Evolutionary conservation across 768 basidiomycete genomes (phyloP), one percentile per base, ranked within the genome.

Genomic region (Sporobolomyces roseus): DNA sequence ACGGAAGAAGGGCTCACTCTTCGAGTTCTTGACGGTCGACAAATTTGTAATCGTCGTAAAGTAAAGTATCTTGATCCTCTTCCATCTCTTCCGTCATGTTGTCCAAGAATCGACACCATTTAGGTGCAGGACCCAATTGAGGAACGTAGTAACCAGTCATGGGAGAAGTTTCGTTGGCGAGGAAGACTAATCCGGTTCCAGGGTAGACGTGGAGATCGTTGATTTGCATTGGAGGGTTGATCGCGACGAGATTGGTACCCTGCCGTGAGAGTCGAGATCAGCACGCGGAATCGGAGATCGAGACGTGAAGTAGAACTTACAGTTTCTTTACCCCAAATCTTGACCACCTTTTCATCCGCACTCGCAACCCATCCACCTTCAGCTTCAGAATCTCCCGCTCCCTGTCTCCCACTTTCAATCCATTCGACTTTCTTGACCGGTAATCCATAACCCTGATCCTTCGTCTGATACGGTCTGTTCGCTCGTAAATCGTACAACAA

Each of bases 11-110:
- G 25, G 85, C 87, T 55, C 74, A 93, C 93, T 83, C 87, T 71
- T 85, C 85, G 63, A 98, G 84, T 78, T 98, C 96, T 66, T 80
- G 83, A 71, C 88, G 83, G 79, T 93, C 91, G 63, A 99, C 84
- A 76, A 98, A 99, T 79, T 99, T 99, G 85, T 87, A 98, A 80
- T 98, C 96, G 78, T 93, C 88, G 78, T 98, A 99, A 8, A 89
- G 85, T 41, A 83, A 83, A 13, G 84, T 86, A 74, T 72, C 74
- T 76, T 89, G 87, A 77, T 91, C 91, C 76, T 98, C 94, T 50
- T 79, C 80, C 87, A 98, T 88, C 77, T 99, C 96, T 79, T 99
- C 96, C 0, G 96, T 98, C 77, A 99, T 89, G 75, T 92, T 91
- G 80, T 99, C 96, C 65, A 99, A 85, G 86, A 99, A 99, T 76